Base-by-base conservation (phyloP, 1,139 yeast genomes). In the Magnusiomyces tetraspermus region DNA sequence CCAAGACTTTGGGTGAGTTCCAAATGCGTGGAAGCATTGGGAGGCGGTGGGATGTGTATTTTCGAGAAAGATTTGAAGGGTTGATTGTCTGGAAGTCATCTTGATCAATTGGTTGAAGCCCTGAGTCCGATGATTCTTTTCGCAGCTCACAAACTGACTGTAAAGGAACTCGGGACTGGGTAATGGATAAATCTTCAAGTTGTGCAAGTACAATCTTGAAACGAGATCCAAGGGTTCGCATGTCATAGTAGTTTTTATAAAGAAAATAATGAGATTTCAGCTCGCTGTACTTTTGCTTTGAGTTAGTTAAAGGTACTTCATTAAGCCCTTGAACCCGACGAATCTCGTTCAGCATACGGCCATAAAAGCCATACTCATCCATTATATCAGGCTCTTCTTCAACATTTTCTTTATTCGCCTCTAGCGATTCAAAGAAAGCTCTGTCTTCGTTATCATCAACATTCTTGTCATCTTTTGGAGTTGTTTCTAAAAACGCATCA, bases 11-110 rank as follows among this genome's bases (percentile, higher is more conserved):
- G 10, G 52, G 45, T 10, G 51, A 49, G 11, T 43, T 46, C 55
- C 58, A 58, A 19, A 47, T 54, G 8, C 26, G 33, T 15, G 60
- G 60, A 15, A 53, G 46, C 31, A 45, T 48, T 2, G 59, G 60
- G 22, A 58, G 45, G 1, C 49, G 50, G 26, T 46, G 48, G 11
- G 51, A 37, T 2, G 58, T 49, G 45, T 46, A 54, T 36, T 36
- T 42, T 49, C 47, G 36, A 19, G 47, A 10, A 33, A n/a, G 43
- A 30, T 30, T 19, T 38, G n/a, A n/a, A 13, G 33, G 23, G 22
- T 19, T 10, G 31, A 42, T 23, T 31, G 30, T 21, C 30, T 48
- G 8, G 36, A 37, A 6, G 45, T 36, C 22, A 37, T 24, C 45
- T 49, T 44, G 49, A 50, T 23, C 11, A 50, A 41, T 15, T 31